phyloP scores from a whole-genome alignment of 768 basidiomycete species.

The Galerina marginata region DNA sequence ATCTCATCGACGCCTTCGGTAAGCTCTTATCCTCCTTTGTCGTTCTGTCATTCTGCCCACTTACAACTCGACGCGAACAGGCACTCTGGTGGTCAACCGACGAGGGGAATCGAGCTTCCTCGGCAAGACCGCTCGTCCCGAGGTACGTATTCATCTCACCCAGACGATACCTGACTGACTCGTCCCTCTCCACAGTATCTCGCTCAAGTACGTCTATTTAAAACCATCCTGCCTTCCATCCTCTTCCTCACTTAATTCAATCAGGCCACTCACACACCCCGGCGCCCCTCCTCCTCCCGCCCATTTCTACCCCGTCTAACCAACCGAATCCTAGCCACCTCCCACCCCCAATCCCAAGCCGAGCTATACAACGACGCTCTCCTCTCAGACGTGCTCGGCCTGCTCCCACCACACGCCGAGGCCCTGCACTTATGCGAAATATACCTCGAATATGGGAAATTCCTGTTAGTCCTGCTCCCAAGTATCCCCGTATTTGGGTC shows the following conservation, averaged over 20 bases:
- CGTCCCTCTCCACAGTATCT: conserved; percentile 49
- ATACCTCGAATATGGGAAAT: conserved; percentile 67
- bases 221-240: background rate
- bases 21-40: background rate
- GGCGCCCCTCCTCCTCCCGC: background rate
- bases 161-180: background rate
- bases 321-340: conserved; percentile 10
- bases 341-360: conserved; percentile 17
- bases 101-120: conserved; percentile 61
- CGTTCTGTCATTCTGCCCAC: background rate
- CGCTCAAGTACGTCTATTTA: conserved; percentile 48
- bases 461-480: conserved; percentile 48
- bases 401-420: conserved; percentile 62
- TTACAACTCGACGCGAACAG: background rate
- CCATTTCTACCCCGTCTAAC: conserved; percentile 12
- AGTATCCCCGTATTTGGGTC: background rate
- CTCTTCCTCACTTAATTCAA: background rate
- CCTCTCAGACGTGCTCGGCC: conserved; percentile 32
- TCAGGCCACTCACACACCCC: conserved; percentile 12
- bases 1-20: conserved; percentile 50
- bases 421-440: conserved; percentile 66
- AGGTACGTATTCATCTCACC: conserved; percentile 45
- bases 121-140: conserved; percentile 70
- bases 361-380: conserved; percentile 10
- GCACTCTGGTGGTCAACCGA: conserved; percentile 48